Evolutionary conservation across 176 grass and related monocot species (phyloP), one percentile per base, ranked within the genome.

Genomic region (Bonia amplexicaulis): DNA sequence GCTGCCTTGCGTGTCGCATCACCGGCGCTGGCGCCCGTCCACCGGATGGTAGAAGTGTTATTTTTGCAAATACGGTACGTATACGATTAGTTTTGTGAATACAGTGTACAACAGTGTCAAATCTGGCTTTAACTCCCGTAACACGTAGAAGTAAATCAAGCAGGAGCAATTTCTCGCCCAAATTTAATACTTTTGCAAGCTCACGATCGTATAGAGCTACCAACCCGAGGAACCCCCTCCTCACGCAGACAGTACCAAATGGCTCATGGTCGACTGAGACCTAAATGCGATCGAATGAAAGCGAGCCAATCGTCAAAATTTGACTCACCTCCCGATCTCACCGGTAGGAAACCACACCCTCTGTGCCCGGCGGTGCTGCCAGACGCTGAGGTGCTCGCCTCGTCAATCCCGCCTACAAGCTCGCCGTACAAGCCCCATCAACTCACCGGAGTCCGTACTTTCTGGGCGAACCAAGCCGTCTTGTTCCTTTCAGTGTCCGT

Each of bases 301-400:
- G 51, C 65, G 47, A 71, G 48, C 31, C 23, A 9, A 33, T 44
- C 65, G 23, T 51, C 71, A 39, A 6, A 76, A 22, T 29, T 20
- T 45, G 42, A 66, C 80, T 85, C 87, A 99, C 96, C 88, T 92
- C 88, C 86, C 48, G 96, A 96, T 66, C 83, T 89, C 70, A 70
- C 42, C 70, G 74, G 83, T 17, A 73, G 73, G 61, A 87, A 88
- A 67, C 75, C 3, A n/a, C 78, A 86, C n/a, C 77, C 52, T 6
- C 66, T 70, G 37, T 54, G 76, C 26, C n/a, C n/a, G n/a, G n/a
- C n/a, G n/a, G n/a, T n/a, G 13, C 52, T 4, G 39, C 51, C 73
- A 46, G 93, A 90, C 9, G 77, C 74, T 11, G 88, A 91, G 33
- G 88, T 84, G 82, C 85, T 91, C n/a, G 79, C 90, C 48, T 85